Evolutionary conservation across 2,329 filamentous ascomycete species (phyloP), one percentile per base, ranked within the genome.

Genomic region (Plectosphaerella cucumerina): DNA sequence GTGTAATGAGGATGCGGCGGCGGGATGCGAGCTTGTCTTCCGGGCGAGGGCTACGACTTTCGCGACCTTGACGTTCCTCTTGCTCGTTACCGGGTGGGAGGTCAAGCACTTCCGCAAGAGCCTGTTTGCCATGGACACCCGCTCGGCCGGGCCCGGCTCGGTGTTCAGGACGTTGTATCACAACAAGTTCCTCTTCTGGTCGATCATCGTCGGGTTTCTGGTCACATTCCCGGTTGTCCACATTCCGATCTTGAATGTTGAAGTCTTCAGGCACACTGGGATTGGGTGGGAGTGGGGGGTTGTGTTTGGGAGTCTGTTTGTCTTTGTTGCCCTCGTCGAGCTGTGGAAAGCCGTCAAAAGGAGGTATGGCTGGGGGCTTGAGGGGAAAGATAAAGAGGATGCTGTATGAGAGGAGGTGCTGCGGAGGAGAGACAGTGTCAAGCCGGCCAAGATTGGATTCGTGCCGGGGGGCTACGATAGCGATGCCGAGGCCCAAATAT

Each of bases 261-360:
- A 71, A 3, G 85, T 89, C 2, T 89, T 89, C 70, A 85, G 87
- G 67, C 86, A 90, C 62, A 74, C 75, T 42, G 81, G 78, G 1
- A 84, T 90, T 50, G 75, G 71, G 3, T 89, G 85, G 84, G 86
- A 90, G 61, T 90, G 86, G 87, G 84, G 78, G 2, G 72, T 90
- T 2, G 85, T 90, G 1, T 72, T 79, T 44, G 75, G 80, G n/a
- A 78, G 74, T 31, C 74, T 85, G 1, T 65, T 78, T 1, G 63
- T 80, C 8, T 90, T 89, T 65, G 71, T 89, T 46, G 67, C 67
- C 0, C 76, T 87, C 9, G 74, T 89, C 2, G 87, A 90, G 69
- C 58, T 60, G 1, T 90, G 86, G 85, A 90, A 90, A 70, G 85
- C 78, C 49, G 68, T 71, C 12, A 90, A 90, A 74, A 70, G 85